phyloP scores from a whole-genome alignment of 768 basidiomycete genomes.

The Rhodotorula toruloides region DNA sequence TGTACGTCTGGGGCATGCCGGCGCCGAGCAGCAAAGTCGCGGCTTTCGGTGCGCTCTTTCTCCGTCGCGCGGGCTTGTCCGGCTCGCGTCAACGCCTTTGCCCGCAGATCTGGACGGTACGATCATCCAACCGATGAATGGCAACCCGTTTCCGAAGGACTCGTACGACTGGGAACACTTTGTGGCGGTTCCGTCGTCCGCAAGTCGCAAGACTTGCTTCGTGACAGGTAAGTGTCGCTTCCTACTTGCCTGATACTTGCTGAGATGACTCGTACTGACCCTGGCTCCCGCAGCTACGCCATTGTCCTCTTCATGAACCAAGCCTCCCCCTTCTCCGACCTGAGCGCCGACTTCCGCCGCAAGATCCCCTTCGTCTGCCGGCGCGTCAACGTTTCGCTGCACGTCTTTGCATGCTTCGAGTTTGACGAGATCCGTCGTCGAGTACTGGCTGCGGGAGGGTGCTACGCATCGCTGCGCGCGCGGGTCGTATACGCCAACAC shows the following conservation, averaged over 20 bases:
- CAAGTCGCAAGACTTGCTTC: slow-evolving; percentile 39
- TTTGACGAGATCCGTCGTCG: slow-evolving; percentile 36
- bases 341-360: neutral
- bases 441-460: neutral
- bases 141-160: slow-evolving; percentile 41
- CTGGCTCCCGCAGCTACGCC: neutral
- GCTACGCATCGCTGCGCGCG: neutral
- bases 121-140: slow-evolving; percentile 43
- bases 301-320: slow-evolving; percentile 47
- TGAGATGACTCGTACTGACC: too few species aligned
- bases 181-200: slow-evolving; percentile 42
- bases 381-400: slow-evolving; percentile 40
- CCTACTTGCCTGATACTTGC: too few species aligned
- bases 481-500: neutral
- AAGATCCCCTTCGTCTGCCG: slow-evolving; percentile 9
- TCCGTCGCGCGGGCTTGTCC: neutral
- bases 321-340: neutral
- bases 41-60: slow-evolving; percentile 4
- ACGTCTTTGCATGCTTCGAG: slow-evolving; percentile 45
- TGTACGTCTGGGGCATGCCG: neutral
- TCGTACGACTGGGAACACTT: slow-evolving; percentile 46
- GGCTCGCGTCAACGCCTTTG: neutral
- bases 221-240: slow-evolving; percentile 38
- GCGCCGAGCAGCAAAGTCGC: neutral
- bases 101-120: slow-evolving; percentile 47